Conservation (phyloP, 306 rosid species). For the Lagenaria siceraria region DNA sequence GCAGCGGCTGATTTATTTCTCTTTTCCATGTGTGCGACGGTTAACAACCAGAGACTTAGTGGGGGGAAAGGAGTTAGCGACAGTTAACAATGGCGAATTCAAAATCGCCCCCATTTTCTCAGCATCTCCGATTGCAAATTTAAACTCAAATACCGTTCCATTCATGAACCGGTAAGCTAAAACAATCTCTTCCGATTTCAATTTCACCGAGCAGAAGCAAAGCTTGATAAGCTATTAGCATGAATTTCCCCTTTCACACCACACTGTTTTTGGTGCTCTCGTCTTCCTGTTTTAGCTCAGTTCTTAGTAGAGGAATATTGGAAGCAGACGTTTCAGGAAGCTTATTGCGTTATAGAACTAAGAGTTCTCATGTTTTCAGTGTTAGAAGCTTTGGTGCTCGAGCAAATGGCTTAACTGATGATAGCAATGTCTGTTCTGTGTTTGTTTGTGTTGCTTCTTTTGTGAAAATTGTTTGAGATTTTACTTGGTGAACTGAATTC, state of each 20-base stretch:
- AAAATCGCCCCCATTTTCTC: conserved; percentile 3
- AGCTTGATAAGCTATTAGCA: background rate
- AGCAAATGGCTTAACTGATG: conserved; percentile 33
- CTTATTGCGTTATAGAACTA: background rate
- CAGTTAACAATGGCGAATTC: conserved; percentile 10
- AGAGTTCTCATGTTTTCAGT: conserved; percentile 11
- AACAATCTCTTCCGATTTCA: background rate
- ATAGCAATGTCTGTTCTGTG: conserved; percentile 17
- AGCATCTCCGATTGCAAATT: background rate
- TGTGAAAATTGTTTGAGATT: background rate
- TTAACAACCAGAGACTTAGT: background rate
- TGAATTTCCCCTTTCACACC: conserved; percentile 13
- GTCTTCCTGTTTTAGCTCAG: conserved; percentile 8
- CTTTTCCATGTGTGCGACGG: background rate
- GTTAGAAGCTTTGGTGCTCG: conserved; percentile 35
- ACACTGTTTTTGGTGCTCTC: conserved; percentile 13
- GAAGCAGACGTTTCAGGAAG: conserved; percentile 5
- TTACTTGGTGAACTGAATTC: background rate
- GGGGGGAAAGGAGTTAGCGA: conserved; percentile 13
- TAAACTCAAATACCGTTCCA: background rate
- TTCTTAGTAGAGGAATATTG: conserved; percentile 7
- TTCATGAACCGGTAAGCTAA: background rate
- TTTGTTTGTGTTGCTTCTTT: background rate
- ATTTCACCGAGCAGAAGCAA: background rate
- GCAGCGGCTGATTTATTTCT: background rate